phyloP scores from a whole-genome alignment of 2,329 filamentous ascomycete genomes.

The Raffaelea albimanens region DNA sequence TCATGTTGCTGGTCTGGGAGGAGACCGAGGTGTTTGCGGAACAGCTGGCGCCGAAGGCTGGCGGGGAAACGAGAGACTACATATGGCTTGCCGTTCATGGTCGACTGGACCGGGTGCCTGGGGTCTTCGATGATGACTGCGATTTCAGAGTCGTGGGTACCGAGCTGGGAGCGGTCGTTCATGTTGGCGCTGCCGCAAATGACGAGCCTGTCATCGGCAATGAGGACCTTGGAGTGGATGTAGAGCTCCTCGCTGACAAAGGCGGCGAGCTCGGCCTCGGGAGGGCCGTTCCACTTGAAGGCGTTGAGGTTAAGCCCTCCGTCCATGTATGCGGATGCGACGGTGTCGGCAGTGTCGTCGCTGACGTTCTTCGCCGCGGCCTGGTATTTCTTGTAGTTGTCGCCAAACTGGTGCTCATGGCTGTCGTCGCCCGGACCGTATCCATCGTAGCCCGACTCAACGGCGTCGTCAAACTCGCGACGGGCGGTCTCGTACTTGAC shows the following conservation, averaged over 20 bases:
- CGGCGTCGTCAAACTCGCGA: conserved; percentile 50
- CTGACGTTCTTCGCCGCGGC: conserved; percentile 43
- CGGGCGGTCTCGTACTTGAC: conserved; percentile 59
- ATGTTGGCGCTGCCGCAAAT: conserved; percentile 64
- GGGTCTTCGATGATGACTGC: conserved; percentile 79
- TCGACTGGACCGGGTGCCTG: conserved; percentile 51
- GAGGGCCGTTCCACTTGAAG: conserved; percentile 6
- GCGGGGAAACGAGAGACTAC: conserved; percentile 64
- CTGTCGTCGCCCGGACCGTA: conserved; percentile 15
- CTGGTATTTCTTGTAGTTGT: conserved; percentile 63
- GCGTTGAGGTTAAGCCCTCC: conserved; percentile 55
- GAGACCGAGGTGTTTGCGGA: conserved; percentile 82
- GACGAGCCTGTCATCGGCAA: conserved; percentile 72
- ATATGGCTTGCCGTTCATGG: conserved; percentile 65
- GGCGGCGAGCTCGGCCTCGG: conserved; percentile 47
- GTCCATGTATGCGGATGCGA: conserved; percentile 77
- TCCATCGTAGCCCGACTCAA: conserved; percentile 35
- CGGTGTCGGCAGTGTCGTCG: conserved; percentile 56
- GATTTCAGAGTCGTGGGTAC: conserved; percentile 79
- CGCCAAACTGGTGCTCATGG: conserved; percentile 22
- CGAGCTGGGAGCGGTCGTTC: conserved; percentile 64
- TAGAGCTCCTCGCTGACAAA: conserved; percentile 56
- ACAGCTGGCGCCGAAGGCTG: conserved; percentile 72
- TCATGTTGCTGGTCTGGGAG: conserved; percentile 64
- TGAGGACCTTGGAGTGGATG: conserved; percentile 61